A percentile compares a stretch with the other conserved stretches of the same genome.
These are phyloP conservation scores for Penicillium pulvis DNA, from an alignment of 495 filamentous ascomycete species.

Conservation along the genomic window DNA sequence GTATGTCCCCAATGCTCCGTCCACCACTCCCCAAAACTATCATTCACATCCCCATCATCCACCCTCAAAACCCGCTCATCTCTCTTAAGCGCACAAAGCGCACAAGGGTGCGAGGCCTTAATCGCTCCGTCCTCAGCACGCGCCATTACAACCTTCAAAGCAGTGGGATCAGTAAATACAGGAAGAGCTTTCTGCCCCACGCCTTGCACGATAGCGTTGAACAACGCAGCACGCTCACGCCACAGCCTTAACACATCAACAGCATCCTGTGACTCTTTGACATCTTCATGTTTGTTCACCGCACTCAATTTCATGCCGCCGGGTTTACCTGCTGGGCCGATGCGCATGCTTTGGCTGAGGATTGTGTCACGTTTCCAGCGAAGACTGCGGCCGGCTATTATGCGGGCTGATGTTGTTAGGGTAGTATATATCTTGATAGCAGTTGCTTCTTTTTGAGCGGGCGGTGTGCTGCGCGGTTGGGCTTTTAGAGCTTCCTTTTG, in stretches of 20 bases:
- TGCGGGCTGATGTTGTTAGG: slow-evolving; percentile 68
- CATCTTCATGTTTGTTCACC: slow-evolving; percentile 74
- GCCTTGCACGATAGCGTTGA: slow-evolving; percentile 43
- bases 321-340: slow-evolving; percentile 67
- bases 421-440: slow-evolving; percentile 52
- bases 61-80: slow-evolving; percentile 78
- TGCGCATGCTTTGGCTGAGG: slow-evolving; percentile 86
- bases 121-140: slow-evolving; percentile 56
- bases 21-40: slow-evolving; percentile 97
- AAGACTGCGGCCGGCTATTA: slow-evolving; percentile 82
- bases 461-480: slow-evolving; percentile 14
- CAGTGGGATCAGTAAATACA: slow-evolving; percentile 64
- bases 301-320: slow-evolving; percentile 89
- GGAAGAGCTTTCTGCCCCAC: slow-evolving; percentile 55
- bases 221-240: slow-evolving; percentile 50
- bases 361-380: slow-evolving; percentile 89
- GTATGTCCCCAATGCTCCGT: slow-evolving; percentile 84
- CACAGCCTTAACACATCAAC: slow-evolving; percentile 75
- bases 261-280: slow-evolving; percentile 85
- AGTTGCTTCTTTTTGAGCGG: background rate
- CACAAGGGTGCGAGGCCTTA: slow-evolving; percentile 75
- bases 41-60: slow-evolving; percentile 71
- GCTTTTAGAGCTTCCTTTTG: slow-evolving; percentile 38
- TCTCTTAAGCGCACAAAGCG: slow-evolving; percentile 83
- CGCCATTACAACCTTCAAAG: slow-evolving; percentile 57